Evolutionary conservation across 73 alveolate genomes (phyloP).

Genomic region (Blepharisma japonicum): DNA sequence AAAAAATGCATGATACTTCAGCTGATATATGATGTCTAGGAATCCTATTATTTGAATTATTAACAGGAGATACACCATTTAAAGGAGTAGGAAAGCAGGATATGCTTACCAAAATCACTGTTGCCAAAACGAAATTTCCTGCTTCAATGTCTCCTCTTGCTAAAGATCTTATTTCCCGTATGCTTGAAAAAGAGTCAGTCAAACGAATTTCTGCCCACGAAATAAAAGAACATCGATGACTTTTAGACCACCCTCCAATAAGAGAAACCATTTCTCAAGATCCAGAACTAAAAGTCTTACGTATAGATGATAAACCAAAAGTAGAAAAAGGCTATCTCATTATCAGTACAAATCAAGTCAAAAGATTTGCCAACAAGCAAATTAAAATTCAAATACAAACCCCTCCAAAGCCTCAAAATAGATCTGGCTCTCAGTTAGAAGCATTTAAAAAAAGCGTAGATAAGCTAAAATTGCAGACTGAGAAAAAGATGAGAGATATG

Average conservation of each 20-base stretch:
- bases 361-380: too few species aligned
- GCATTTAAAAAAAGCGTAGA: too few species aligned
- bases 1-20: conserved; percentile 51
- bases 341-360: too few species aligned
- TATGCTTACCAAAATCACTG: not conserved
- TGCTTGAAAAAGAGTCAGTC: conserved; percentile 26
- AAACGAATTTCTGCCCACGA: conserved; percentile 25
- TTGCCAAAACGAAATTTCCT: conserved; percentile 14
- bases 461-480: too few species aligned
- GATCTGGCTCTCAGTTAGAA: too few species aligned
- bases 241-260: conserved; percentile 12
- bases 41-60: conserved; percentile 56
- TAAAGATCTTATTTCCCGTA: not conserved
- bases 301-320: too few species aligned
- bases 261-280: conserved; percentile 30
- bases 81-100: conserved; percentile 34
- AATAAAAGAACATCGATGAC: conserved; percentile 7
- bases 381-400: too few species aligned
- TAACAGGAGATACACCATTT: conserved; percentile 51
- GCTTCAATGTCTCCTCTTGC: conserved; percentile 19
- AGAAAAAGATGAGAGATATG: too few species aligned
- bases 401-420: too few species aligned
- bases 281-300: conserved; percentile 10
- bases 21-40: conserved; percentile 73
- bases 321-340: too few species aligned